Evolutionary conservation across 805 yeast species (phyloP), one percentile per base, ranked within the genome.

Genomic region (Starmera caribaea): DNA sequence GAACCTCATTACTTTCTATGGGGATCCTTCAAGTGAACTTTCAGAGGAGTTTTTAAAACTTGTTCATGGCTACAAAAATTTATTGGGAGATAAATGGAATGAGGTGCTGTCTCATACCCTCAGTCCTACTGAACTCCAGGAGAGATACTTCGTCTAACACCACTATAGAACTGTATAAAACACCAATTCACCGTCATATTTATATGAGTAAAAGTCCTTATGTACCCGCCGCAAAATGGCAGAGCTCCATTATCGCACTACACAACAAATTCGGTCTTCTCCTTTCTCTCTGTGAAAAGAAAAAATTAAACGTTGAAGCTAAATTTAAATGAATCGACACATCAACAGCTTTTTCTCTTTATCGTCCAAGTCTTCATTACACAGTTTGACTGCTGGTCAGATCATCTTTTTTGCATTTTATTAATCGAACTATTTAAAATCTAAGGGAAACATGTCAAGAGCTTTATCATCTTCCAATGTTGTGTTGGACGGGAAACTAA

Each of bases 391-490:
- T 9, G 12, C 11, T 27, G 12, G 9, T 9, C 12, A 27, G 11
- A 27, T 12, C 12, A 27, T 27, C 30, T 9, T 27, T 12, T 27
- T 27, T 9, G 30, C 30, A 9, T 27, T 9, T 27, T 9, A 9
- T 9, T 27, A 9, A 9, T 37, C 30, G 38, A 21, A 21, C 24
- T 21, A 21, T 5, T 21, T 15, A 26, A 29, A 26, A 16, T 28
- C 26, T 27, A 32, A n/a, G n/a, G n/a, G n/a, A n/a, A 47, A 10
- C 10, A 76, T 77, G 81, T 71, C 79, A 12, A 65, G 71, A 47
- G 88, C 90, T 3, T 59, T 83, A 21, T 62, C 82, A 0, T 82
- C 90, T 1, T 58, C 63, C 9, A 65, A 65, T 14, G 88, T 80
- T 14, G 71, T 81, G 27, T 46, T 78, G 13, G 68, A 65, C 14